phyloP scores from a whole-genome alignment of 148 eudicot genomes.

The Persicaria maculosa region DNA sequence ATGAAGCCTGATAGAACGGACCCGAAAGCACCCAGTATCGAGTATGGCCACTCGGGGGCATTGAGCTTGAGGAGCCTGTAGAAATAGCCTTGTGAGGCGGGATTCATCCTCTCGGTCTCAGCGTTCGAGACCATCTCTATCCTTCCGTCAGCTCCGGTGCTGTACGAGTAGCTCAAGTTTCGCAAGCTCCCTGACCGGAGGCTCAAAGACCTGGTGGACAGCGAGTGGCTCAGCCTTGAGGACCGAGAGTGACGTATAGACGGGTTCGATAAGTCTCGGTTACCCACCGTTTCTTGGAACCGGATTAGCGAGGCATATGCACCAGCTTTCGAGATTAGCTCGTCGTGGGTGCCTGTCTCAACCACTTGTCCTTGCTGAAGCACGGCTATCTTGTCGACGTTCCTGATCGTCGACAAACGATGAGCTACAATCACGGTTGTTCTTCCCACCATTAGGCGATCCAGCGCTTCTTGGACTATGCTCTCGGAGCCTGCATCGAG shows the following conservation, averaged over 20 bases:
- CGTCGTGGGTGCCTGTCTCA: conserved; percentile 91
- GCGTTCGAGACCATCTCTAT: conserved; percentile 94
- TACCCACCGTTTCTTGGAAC: conserved; percentile 97
- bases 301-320: conserved; percentile 84
- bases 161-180: conserved; percentile 89
- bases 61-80: conserved; percentile 73
- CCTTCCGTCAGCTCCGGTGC: conserved; percentile 90
- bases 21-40: conserved; percentile 89
- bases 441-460: conserved; percentile 92
- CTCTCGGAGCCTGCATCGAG: conserved; percentile 93
- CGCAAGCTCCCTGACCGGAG: conserved; percentile 93
- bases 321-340: conserved; percentile 74
- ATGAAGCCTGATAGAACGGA: conserved; percentile 90
- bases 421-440: conserved; percentile 97
- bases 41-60: conserved; percentile 99
- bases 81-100: conserved; percentile 79
- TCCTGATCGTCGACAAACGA: conserved; percentile 88
- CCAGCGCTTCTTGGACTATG: conserved; percentile 96
- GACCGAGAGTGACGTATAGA: conserved; percentile 81
- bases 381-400: conserved; percentile 82
- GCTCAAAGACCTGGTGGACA: conserved; percentile 92
- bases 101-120: conserved; percentile 76
- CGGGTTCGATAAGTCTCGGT: conserved; percentile 74
- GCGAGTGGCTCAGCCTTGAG: conserved; percentile 65
- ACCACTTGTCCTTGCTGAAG: conserved; percentile 88